Conservation (phyloP, 2,329 filamentous ascomycete species). For the Exophiala sideris region DNA sequence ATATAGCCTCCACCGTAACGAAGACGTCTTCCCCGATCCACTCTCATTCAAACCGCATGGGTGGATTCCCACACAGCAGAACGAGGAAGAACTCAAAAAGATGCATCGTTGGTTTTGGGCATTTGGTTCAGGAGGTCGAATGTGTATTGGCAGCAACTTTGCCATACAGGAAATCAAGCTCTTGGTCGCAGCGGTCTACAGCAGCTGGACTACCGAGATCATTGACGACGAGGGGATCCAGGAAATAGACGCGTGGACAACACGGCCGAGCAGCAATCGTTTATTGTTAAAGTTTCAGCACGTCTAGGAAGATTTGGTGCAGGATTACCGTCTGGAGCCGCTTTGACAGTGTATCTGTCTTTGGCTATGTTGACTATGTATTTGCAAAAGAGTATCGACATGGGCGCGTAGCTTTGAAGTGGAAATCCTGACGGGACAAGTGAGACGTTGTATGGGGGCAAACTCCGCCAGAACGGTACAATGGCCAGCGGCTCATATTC, state of each 20-base stretch:
- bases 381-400: too few relatives aligned
- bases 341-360: too few relatives aligned
- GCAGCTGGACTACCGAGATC: constrained; percentile 60
- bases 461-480: too few relatives aligned
- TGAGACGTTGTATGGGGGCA: too few relatives aligned
- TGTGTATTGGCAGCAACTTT: constrained; percentile 50
- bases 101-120: constrained; percentile 51
- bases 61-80: constrained; percentile 45
- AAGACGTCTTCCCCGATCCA: constrained; percentile 47
- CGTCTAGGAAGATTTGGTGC: not conserved
- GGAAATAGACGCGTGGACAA: constrained; percentile 63
- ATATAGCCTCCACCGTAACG: constrained; percentile 53
- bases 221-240: constrained; percentile 63
- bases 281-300: constrained; percentile 56
- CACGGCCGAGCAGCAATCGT: constrained; percentile 56
- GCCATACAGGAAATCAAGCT: constrained; percentile 66
- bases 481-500: too few relatives aligned
- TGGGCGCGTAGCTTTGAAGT: too few relatives aligned
- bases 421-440: too few relatives aligned
- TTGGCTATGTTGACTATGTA: too few relatives aligned
- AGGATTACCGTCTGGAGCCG: too few relatives aligned
- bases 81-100: constrained; percentile 38
- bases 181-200: constrained; percentile 66
- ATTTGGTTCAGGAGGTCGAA: constrained; percentile 49
- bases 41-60: constrained; percentile 47